Evolutionary conservation across 2,329 filamentous ascomycete species (phyloP), one percentile per base, ranked within the genome.

Genomic region (Intubia oerlemansii): DNA sequence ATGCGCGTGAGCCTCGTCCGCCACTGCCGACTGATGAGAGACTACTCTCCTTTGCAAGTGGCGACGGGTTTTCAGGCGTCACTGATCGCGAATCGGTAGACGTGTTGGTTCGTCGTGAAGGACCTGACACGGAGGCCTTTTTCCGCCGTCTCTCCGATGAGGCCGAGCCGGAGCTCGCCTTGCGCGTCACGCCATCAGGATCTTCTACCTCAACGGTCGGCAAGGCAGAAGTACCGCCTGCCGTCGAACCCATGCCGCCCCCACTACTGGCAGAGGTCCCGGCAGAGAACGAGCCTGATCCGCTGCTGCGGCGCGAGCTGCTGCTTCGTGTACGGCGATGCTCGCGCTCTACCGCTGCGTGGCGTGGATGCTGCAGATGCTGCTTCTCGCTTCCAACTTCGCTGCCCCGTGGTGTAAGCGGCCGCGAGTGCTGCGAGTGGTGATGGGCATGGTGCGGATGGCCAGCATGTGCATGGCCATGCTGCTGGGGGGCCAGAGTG

Each of bases 21-120:
- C n/a, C n/a, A n/a, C n/a, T n/a, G n/a, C n/a, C n/a, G n/a, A n/a
- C n/a, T n/a, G n/a, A n/a, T n/a, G n/a, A n/a, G n/a, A n/a, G n/a
- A n/a, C n/a, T n/a, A 34, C 52, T 59, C 38, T 61, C 60, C 29
- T 49, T 52, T 6, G 59, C 56, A 34, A 68, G 42, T 4, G 62
- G 63, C 4, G 62, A 66, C 5, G 62, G 50, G 12, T 53, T 52
- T 24, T 68, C 63, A 1, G 62, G 63, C 4, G 62, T 66, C 3
- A 60, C 51, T 5, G 61, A 66, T 28, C 62, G 47, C 4, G 56
- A 57, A 27, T 66, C 61, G 15, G 19, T 15, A n/a, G n/a, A n/a
- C 4, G 49, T 47, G 1, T 50, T 50, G 0, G 55, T 45, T 19
- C 59, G 50, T 41, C 12, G 53, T 8, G 17, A n/a, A n/a, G n/a